Evolutionary conservation across 2,329 filamentous ascomycete species (phyloP).

Genomic region (Cordyceps militaris): DNA sequence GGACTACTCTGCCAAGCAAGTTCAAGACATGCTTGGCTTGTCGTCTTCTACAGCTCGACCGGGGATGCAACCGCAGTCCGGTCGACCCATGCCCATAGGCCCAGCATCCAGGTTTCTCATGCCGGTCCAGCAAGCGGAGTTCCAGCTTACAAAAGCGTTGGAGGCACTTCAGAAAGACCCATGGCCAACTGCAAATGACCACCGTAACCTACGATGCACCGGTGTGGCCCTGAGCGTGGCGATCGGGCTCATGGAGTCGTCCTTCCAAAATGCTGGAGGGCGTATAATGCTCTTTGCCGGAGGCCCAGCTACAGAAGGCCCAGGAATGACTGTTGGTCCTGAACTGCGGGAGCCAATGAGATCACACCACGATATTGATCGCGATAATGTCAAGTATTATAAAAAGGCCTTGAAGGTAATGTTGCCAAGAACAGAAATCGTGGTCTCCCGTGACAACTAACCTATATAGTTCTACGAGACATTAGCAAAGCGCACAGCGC

Average conservation of each 20-base stretch:
- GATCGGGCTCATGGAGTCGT: conserved; percentile 83
- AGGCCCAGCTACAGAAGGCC: conserved; percentile 89
- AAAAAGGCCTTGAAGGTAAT: conserved; percentile 92
- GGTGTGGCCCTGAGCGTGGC: conserved; percentile 96
- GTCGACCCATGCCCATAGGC: conserved; percentile 68
- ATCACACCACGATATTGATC: conserved; percentile 97
- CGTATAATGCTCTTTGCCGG: conserved; percentile 97
- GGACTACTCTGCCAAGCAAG: conserved; percentile 95
- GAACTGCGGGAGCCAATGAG: conserved; percentile 94
- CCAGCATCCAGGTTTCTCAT: conserved; percentile 85
- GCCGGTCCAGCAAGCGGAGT: conserved; percentile 91
- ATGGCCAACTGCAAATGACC: conserved; percentile 93
- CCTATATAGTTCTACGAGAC: conserved; percentile 75
- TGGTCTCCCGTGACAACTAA: conserved; percentile 20
- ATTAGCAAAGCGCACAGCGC: conserved; percentile 85
- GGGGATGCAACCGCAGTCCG: conserved; percentile 65
- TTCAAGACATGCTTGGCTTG: conserved; percentile 98
- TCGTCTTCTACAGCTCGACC: conserved; percentile 66
- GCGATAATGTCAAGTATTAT: conserved; percentile 98
- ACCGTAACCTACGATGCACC: conserved; percentile 83
- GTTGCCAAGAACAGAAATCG: background rate
- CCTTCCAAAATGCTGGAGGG: conserved; percentile 90
- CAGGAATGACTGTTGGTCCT: conserved; percentile 92
- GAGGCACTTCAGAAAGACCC: conserved; percentile 95
- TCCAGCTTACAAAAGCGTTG: conserved; percentile 91